Evolutionary conservation across 1,139 yeast genomes (phyloP).

Genomic region (Casaregolazyma lundiana): DNA sequence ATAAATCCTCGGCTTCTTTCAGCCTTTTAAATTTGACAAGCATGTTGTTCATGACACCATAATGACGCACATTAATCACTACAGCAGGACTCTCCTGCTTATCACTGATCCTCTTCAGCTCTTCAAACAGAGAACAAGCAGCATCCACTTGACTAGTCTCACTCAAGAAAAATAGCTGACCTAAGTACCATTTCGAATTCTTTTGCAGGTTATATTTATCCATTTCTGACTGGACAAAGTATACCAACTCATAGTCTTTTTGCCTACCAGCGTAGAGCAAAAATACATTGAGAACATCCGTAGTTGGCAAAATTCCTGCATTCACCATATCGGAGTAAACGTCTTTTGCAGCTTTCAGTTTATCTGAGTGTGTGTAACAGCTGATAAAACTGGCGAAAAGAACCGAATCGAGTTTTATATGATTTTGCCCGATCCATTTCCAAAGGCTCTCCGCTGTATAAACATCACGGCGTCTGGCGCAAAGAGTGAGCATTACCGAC

Average conservation of each 20-base stretch:
- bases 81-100: conserved; percentile 9
- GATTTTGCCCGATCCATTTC: conserved; percentile 24
- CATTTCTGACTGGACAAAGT: conserved; percentile 9
- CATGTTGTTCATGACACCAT: conserved; percentile 25
- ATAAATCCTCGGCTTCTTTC: conserved; percentile 19
- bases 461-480: conserved; percentile 30
- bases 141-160: conserved; percentile 14
- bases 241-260: background rate
- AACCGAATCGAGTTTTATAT: conserved; percentile 25
- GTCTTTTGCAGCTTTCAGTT: conserved; percentile 19
- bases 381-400: conserved; percentile 28
- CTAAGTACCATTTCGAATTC: conserved; percentile 22
- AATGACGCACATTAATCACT: conserved; percentile 25
- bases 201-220: conserved; percentile 8
- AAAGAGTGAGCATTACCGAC: conserved; percentile 29
- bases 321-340: conserved; percentile 20
- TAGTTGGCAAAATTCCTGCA: conserved; percentile 17
- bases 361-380: conserved; percentile 22
- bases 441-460: conserved; percentile 28
- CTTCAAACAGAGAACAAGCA: conserved; percentile 23
- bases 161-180: conserved; percentile 23
- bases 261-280: conserved; percentile 5
- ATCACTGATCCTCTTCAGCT: conserved; percentile 16
- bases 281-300: conserved; percentile 15
- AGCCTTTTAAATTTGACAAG: conserved; percentile 14